Percentiles rank a stretch among this genome's conserved stretches.
These are phyloP conservation scores for Gentiana straminea DNA, from an alignment of 257 asterid species.

Conservation along the genomic window DNA sequence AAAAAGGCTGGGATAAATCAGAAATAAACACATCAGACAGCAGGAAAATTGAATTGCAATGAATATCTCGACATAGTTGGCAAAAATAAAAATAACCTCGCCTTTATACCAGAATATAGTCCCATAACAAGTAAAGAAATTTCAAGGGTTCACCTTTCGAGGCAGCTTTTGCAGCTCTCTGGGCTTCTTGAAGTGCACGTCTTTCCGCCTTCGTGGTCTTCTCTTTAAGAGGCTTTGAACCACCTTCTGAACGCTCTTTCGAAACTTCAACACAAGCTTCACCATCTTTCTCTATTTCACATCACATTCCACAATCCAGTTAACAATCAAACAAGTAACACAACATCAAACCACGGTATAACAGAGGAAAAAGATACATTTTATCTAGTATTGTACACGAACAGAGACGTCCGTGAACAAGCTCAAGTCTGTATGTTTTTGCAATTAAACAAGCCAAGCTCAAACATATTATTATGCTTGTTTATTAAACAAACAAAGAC, in stretches of 20 bases:
- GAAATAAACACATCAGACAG: too few relatives aligned
- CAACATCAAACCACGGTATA: background rate
- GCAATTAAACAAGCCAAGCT: too few relatives aligned
- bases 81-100: background rate
- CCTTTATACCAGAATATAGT: background rate
- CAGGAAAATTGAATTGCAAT: background rate
- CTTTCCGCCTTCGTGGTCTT: slow-evolving; percentile 87
- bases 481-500: too few relatives aligned
- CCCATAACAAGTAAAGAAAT: background rate
- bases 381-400: too few relatives aligned
- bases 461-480: too few relatives aligned
- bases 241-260: slow-evolving; percentile 30
- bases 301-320: slow-evolving; percentile 2
- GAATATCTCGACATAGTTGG: background rate
- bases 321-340: background rate
- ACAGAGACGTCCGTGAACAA: too few relatives aligned
- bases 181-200: slow-evolving; percentile 94
- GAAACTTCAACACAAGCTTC: slow-evolving; percentile 30
- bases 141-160: slow-evolving; percentile 42
- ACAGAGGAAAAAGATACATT: background rate
- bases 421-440: too few relatives aligned
- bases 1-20: too few relatives aligned
- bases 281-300: slow-evolving; percentile 35
- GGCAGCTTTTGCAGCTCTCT: slow-evolving; percentile 86
- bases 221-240: slow-evolving; percentile 55